Evolutionary conservation across 768 basidiomycete species (phyloP).

Genomic region (Brasilioporus rufonigricans): DNA sequence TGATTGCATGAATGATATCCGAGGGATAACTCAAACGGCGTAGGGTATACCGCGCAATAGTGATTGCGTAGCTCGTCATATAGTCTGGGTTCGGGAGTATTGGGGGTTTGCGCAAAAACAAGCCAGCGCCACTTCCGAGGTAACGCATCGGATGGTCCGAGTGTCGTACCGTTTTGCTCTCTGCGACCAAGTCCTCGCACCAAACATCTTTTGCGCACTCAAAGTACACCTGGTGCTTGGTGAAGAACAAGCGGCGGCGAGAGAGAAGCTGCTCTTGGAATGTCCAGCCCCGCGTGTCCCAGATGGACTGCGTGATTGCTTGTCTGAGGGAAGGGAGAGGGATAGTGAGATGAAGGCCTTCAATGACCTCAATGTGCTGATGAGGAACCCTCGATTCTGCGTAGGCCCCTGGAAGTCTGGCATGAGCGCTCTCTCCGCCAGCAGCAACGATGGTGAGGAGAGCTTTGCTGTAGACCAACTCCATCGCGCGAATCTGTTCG

Average conservation of each 20-base stretch:
- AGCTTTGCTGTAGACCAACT: background rate
- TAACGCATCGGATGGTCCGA: background rate
- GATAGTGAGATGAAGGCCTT: background rate
- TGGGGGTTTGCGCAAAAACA: background rate
- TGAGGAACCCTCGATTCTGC: background rate
- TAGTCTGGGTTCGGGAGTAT: background rate
- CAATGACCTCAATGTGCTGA: background rate
- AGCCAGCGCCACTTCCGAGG: background rate
- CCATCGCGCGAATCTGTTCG: background rate
- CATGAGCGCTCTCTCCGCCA: too few relatives aligned
- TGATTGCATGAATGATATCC: background rate
- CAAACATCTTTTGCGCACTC: background rate
- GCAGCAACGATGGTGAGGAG: too few relatives aligned
- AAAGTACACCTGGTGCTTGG: background rate
- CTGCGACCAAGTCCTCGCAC: background rate
- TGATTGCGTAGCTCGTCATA: background rate
- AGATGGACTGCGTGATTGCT: background rate
- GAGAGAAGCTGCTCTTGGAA: background rate
- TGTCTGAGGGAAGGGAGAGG: background rate
- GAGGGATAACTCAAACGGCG: background rate
- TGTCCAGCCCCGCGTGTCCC: background rate
- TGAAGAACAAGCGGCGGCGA: background rate
- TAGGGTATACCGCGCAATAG: background rate
- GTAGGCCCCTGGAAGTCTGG: background rate
- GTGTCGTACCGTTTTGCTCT: background rate